A percentile compares a stretch with the other conserved stretches of the same genome.
These are phyloP conservation scores for Dendrobium chrysotoxum DNA, from an alignment of 106 monocot species.

Conservation along the genomic window DNA sequence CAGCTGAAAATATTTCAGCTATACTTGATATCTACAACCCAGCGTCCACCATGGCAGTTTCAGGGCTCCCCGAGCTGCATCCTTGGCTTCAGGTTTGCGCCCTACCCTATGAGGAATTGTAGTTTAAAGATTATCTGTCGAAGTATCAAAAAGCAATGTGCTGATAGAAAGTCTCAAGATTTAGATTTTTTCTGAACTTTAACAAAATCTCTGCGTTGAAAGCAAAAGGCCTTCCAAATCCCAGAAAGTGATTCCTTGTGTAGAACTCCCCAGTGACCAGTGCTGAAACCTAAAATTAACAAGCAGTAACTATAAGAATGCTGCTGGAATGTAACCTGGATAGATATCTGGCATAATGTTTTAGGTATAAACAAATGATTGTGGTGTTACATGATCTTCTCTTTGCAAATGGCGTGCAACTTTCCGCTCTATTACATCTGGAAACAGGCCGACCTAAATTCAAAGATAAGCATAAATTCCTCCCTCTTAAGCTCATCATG, in stretches of 20 bases:
- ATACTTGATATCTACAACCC: slow-evolving; percentile 81
- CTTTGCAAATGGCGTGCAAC: slow-evolving; percentile 59
- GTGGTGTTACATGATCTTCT: slow-evolving; percentile 60
- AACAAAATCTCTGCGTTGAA: slow-evolving; percentile 88
- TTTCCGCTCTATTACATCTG: slow-evolving; percentile 86
- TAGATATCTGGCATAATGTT: background rate
- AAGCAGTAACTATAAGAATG: slow-evolving; percentile 7
- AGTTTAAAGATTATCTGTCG: background rate
- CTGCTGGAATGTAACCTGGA: too few relatives aligned
- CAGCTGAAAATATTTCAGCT: background rate
- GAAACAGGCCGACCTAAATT: slow-evolving; percentile 89
- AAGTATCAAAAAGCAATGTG: background rate
- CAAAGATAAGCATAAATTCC: slow-evolving; percentile 5
- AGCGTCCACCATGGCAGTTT: slow-evolving; percentile 99
- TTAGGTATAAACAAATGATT: background rate
- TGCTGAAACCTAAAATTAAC: slow-evolving; percentile 63
- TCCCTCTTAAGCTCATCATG: background rate
- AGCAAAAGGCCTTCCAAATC: slow-evolving; percentile 90
- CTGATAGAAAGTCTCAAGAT: background rate
- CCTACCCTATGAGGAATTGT: slow-evolving; percentile 53
- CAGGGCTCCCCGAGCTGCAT: slow-evolving; percentile 83
- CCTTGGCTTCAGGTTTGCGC: slow-evolving; percentile 79
- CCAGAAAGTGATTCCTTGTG: slow-evolving; percentile 88
- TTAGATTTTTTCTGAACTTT: slow-evolving; percentile 48
- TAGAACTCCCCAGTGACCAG: slow-evolving; percentile 94